Evolutionary conservation across 805 yeast species (phyloP), one percentile per base, ranked within the genome.

Genomic region (Tetrapisispora fleetii): DNA sequence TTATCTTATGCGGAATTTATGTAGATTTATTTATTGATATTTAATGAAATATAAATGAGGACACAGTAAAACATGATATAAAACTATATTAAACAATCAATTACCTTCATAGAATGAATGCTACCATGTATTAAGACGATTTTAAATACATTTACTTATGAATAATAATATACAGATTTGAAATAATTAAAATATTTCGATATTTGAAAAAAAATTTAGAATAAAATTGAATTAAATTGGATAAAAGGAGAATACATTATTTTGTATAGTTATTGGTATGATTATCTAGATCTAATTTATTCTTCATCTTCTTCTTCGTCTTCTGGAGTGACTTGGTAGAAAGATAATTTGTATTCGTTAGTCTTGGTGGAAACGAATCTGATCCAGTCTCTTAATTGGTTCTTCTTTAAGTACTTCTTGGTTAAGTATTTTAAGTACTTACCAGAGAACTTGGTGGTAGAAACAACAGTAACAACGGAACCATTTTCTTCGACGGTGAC

Each of bases 311-410:
- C 95, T 72, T 85, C 96, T 65, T 81, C 87, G 69, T 90, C 97
- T 68, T 90, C 95, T 67, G 86, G 91, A 67, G 91, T 89, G 74
- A 91, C 93, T 75, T 95, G 88, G 96, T 87, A 93, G 96, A 91
- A 91, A 76, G 93, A 90, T 80, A 91, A 82, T 76, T 85, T 85
- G 87, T 93, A 93, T 75, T 81, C 83, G 84, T 90, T 87, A 77
- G 86, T 85, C 80, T 89, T 85, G 70, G 85, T 83, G 60, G 98
- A 86, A 63, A 91, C 96, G 70, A 91, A 90, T 83, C 98, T 93
- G 77, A 91, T 90, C 98, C 98, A 91, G 81, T 93, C 98, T 82
- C 97, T 89, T 80, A 91, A 86, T 79, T 87, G 95, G 91, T 90
- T 88, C 87, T 93, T 93, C 95, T 91, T 95, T 78, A 93, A 87